Conservation (phyloP, 2,329 filamentous ascomycete species). For the Bipolaris zeicola region DNA sequence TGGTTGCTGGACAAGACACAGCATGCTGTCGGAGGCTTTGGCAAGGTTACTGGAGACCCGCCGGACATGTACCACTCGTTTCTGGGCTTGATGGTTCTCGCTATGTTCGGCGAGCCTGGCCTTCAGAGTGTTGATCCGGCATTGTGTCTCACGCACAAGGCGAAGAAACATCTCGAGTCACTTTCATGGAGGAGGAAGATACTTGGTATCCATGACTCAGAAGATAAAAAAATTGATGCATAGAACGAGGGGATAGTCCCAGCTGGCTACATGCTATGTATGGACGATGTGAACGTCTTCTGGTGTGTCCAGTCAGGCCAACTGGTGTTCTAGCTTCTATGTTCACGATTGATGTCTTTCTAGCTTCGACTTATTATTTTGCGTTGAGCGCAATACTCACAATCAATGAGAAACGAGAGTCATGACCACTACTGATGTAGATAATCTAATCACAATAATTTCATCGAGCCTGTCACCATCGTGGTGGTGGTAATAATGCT, state of each 20-base stretch:
- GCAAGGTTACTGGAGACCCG: constrained; percentile 54
- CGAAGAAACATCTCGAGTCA: constrained; percentile 46
- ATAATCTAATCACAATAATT: background rate
- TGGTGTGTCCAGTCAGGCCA: background rate
- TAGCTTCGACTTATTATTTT: background rate
- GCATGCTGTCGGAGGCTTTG: constrained; percentile 69
- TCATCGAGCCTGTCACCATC: background rate
- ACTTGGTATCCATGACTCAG: constrained; percentile 2
- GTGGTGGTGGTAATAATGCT: background rate
- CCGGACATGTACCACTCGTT: constrained; percentile 85
- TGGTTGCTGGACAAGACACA: constrained; percentile 88
- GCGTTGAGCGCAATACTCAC: background rate
- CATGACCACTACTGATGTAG: background rate
- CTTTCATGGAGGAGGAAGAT: constrained; percentile 46
- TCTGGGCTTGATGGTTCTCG: constrained; percentile 80
- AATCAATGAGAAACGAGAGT: background rate
- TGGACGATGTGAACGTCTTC: constrained; percentile 6
- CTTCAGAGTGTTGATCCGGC: constrained; percentile 74
- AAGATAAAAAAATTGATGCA: background rate
- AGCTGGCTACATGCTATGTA: constrained; percentile 7
- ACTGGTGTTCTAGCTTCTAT: background rate
- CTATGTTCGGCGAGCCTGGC: constrained; percentile 71
- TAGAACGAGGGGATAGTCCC: constrained; percentile 5
- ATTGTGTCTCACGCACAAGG: constrained; percentile 73
- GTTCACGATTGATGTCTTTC: background rate